Base-by-base conservation (phyloP, 129 eudicot species). In the Flaveria bidentis region DNA sequence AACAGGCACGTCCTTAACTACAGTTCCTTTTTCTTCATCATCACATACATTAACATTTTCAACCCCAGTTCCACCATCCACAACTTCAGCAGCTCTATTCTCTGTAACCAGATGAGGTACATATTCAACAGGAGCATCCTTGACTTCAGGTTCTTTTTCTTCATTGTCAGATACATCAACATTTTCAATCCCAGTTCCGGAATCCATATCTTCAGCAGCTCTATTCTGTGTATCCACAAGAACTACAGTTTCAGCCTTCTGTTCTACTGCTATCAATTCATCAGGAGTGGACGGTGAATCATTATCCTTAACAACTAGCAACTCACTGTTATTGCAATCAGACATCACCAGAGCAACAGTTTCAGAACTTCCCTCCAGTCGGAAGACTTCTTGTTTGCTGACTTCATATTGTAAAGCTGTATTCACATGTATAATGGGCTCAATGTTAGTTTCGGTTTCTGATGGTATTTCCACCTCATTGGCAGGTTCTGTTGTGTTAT, bases 21-120 rank as follows among this genome's bases (percentile, higher is more conserved):
- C 75, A 28, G 11, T 74, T 70, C 55, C 82, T 46, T 44, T 51
- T 84, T 79, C 53, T 52, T 76, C 65, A 70, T 23, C 67, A 50
- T 64, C 72, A 69, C 82, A 73, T 52, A 33, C 60, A 75, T 72
- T 78, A 67, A 15, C 33, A 76, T 23, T 73, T 80, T 72, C 76
- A 41, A 66, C 67, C 44, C 33, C 76, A 73, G 30, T 13, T 62
- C 76, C 80, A 77, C 53, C 18, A 28, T 18, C 64, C 26, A 39
- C 12, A 74, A 39, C 58, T 30, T 70, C 55, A 17, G 78, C 42
- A 4, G 74, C 36, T 61, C 42, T 28, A 30, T 53, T 69, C 22
- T 80, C 81, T 18, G 85, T 73, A 66, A 52, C 72, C 49, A 63
- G 51, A 75, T 75, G 64, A 18, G 50, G 10, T 64, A 2, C 80